phyloP scores from a whole-genome alignment of 257 asterid species.

The Forsythia viridissima region DNA sequence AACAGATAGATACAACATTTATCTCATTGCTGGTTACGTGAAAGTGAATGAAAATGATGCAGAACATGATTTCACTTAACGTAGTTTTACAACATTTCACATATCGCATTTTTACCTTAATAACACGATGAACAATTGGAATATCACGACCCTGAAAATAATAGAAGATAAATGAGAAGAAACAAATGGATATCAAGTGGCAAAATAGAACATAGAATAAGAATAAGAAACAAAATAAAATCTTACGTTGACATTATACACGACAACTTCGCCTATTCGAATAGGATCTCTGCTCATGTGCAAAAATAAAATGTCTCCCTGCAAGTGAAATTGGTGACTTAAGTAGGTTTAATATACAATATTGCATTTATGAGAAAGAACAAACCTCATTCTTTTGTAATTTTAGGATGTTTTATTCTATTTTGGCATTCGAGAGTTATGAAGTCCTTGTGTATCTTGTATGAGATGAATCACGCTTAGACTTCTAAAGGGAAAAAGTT shows the following conservation, averaged over 20 bases:
- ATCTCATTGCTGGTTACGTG: neutral
- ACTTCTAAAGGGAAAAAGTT: no score
- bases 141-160: slow-evolving; percentile 50
- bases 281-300: slow-evolving; percentile 36
- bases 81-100: no score
- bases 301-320: slow-evolving; percentile 47
- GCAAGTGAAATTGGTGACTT: neutral
- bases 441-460: no score
- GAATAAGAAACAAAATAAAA: neutral
- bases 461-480: no score
- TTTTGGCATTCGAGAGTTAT: no score
- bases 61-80: neutral
- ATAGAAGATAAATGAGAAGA: neutral
- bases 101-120: slow-evolving; percentile 40
- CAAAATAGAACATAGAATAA: no score
- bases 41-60: neutral
- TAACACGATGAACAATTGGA: slow-evolving; percentile 88
- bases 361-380: no score
- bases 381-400: no score
- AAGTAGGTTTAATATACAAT: no score
- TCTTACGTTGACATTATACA: slow-evolving; percentile 39
- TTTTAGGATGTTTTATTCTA: no score
- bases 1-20: neutral
- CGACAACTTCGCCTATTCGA: slow-evolving; percentile 39
- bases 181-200: neutral